Evolutionary conservation across 228 moss, liverwort and hornwort genomes (phyloP), one percentile per base, ranked within the genome.

Genomic region (Sphagnum magellanicum): DNA sequence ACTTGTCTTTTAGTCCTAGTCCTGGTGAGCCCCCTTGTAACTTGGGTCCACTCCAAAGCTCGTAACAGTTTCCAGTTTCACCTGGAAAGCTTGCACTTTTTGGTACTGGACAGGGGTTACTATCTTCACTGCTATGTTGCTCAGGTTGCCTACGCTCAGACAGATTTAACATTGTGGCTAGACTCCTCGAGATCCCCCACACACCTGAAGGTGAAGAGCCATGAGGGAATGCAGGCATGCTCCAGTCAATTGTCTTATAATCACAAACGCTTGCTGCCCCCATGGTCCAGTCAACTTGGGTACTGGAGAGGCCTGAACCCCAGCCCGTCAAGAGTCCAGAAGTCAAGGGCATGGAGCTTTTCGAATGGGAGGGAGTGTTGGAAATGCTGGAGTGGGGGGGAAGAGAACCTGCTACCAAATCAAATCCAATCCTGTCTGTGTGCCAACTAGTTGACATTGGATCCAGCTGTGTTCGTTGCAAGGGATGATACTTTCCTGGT

Each of bases 271-370:
- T 70, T 51, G 83, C 79, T 50, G 79, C 75, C 79, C 83, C 79
- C 77, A 84, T 84, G 65, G 72, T 84, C 83, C 83, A 77, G 67
- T 84, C 80, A 59, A 76, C 72, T 47, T 72, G 74, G 17, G 72
- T 77, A 8, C 80, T 77, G 8, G 80, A 67, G 15, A 84, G 83
- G 14, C 83, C 80, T 67, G 83, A 80, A 51, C 83, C 83, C 83
- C 83, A 84, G 55, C 83, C 83, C 17, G 80, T 76, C 1, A 77
- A 60, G 70, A 84, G 77, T 50, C 68, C 74, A 52, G 83, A 79
- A 52, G 77, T 74, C 9, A 79, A 77, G 82, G 78, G 16, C 72
- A n/a, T 5, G 75, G 67, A 64, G 72, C 68, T 68, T 74, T 55
- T 63, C 53, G 32, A 71, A 63, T 68, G 15, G 9, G 55, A 8